phyloP scores from a whole-genome alignment of 345 rosid species.

The Microcos paniculata region DNA sequence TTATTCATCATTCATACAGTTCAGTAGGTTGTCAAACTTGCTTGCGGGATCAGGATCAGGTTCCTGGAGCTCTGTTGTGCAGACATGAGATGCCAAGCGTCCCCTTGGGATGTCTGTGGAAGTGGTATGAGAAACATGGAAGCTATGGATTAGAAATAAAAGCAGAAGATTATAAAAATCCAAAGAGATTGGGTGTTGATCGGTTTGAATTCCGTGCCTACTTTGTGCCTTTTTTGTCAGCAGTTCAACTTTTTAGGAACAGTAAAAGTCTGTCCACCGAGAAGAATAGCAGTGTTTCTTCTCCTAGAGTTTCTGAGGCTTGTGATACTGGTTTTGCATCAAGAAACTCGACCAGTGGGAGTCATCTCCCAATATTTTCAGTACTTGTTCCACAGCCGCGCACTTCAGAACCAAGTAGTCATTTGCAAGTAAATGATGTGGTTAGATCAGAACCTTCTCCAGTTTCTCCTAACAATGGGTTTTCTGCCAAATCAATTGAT shows the following conservation, averaged over 20 bases:
- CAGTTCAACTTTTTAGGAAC: slow-evolving; percentile 49
- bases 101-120: slow-evolving; percentile 46
- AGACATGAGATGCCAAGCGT: slow-evolving; percentile 41
- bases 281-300: slow-evolving; percentile 2
- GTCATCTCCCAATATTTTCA: slow-evolving; percentile 33
- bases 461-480: slow-evolving; percentile 11
- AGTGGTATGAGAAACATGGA: slow-evolving; percentile 58
- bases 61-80: slow-evolving; percentile 26
- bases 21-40: slow-evolving; percentile 31
- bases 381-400: slow-evolving; percentile 31
- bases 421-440: not conserved
- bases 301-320: slow-evolving; percentile 16
- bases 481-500: slow-evolving; percentile 23
- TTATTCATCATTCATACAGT: slow-evolving; percentile 27
- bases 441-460: slow-evolving; percentile 13
- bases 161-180: slow-evolving; percentile 41
- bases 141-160: slow-evolving; percentile 55
- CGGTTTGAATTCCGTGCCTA: slow-evolving; percentile 45
- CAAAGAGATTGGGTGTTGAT: slow-evolving; percentile 44
- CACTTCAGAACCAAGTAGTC: slow-evolving; percentile 5
- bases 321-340: slow-evolving; percentile 10
- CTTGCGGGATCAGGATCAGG: slow-evolving; percentile 25
- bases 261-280: slow-evolving; percentile 10
- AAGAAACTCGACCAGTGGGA: slow-evolving; percentile 13
- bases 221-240: slow-evolving; percentile 60